These are phyloP conservation scores for Orobanche coerulescens DNA, from an alignment of 257 asterid species.

Conservation along the genomic window DNA sequence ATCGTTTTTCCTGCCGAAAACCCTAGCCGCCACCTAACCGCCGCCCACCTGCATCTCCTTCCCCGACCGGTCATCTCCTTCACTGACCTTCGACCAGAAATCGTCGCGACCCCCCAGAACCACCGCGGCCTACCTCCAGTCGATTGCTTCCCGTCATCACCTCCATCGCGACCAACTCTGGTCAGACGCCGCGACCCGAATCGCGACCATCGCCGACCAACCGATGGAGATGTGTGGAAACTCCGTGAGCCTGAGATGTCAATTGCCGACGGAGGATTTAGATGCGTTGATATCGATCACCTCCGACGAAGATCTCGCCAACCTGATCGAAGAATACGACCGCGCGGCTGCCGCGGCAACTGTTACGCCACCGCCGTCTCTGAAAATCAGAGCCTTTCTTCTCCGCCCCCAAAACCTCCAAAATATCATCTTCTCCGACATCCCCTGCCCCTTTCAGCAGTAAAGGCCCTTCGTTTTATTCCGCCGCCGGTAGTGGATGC, in stretches of 20 bases:
- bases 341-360: conserved; percentile 28
- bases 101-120: too few relatives aligned
- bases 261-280: conserved; percentile 71
- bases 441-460: conserved; percentile 49
- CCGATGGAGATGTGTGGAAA: conserved; percentile 64
- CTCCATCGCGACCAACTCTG: too few relatives aligned
- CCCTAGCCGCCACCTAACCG: too few relatives aligned
- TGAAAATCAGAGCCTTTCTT: conserved; percentile 79
- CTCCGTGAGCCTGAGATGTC: conserved; percentile 55
- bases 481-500: conserved; percentile 12
- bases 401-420: conserved; percentile 45
- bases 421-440: conserved; percentile 40
- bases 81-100: too few relatives aligned
- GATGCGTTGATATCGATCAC: conserved; percentile 78
- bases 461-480: conserved; percentile 25
- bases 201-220: too few relatives aligned
- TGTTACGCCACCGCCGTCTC: conserved; percentile 26
- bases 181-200: too few relatives aligned
- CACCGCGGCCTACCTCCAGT: too few relatives aligned
- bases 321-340: conserved; percentile 78
- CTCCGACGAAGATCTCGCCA: conserved; percentile 70
- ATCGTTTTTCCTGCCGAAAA: too few relatives aligned
- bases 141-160: too few relatives aligned
- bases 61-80: too few relatives aligned
- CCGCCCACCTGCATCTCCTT: too few relatives aligned